Conservation (phyloP, 768 basidiomycete species). For the Suillus discolor region DNA sequence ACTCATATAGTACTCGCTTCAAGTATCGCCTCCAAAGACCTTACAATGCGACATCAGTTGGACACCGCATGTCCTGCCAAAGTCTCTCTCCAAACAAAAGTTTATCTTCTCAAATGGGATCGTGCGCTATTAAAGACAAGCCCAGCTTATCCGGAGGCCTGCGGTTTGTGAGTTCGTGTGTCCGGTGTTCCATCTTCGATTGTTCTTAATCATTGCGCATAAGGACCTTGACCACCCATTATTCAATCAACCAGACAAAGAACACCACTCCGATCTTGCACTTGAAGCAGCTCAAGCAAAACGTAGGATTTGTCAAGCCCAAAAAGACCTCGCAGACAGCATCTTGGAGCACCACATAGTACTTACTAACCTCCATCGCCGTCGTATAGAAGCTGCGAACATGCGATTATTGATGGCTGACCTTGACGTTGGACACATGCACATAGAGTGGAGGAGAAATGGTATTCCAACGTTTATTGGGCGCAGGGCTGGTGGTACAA, state of each 20-base stretch:
- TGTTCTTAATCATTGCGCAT: neutral
- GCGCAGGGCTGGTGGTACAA: neutral
- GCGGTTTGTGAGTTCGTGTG: neutral
- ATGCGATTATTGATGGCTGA: neutral
- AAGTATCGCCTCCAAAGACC: neutral
- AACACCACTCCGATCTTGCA: neutral
- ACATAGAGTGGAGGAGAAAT: neutral
- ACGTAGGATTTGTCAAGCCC: neutral
- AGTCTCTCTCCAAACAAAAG: neutral
- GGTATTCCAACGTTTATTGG: neutral
- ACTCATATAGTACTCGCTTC: neutral
- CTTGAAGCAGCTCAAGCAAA: neutral
- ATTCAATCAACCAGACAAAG: neutral
- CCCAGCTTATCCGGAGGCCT: neutral
- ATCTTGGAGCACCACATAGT: neutral
- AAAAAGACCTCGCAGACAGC: neutral
- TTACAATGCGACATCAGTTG: neutral
- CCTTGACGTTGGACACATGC: neutral
- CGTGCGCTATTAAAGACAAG: neutral
- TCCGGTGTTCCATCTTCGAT: neutral
- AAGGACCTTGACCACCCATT: neutral
- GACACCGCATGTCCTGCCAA: neutral
- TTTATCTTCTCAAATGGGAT: neutral
- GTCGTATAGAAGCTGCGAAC: neutral
- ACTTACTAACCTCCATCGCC: neutral